These are phyloP conservation scores for Phytophthora pistaciae DNA, from an alignment of 352 stramenopile genomes.

Conservation along the genomic window DNA sequence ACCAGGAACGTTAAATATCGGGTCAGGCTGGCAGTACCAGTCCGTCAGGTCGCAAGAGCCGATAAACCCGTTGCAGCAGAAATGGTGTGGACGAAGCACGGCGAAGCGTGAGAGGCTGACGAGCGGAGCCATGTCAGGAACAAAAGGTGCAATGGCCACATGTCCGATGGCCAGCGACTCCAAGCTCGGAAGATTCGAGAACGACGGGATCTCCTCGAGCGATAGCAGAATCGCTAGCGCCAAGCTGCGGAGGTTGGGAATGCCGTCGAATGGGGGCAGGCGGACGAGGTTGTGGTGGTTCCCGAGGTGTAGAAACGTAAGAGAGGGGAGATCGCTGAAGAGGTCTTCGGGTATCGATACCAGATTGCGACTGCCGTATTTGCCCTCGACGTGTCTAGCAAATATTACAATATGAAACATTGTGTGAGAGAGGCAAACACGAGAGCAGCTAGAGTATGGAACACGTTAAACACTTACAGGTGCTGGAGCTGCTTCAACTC, in stretches of 20 bases:
- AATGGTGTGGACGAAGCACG: constrained; percentile 2
- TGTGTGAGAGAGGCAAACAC: too few species aligned
- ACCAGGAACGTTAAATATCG: neutral
- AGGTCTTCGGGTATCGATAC: constrained; percentile 8
- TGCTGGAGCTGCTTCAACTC: constrained; percentile 23
- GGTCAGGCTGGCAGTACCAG: constrained; percentile 8
- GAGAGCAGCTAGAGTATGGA: neutral
- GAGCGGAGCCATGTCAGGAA: constrained; percentile 28
- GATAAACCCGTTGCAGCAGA: constrained; percentile 31
- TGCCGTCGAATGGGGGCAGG: constrained; percentile 16
- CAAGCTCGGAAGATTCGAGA: constrained; percentile 9
- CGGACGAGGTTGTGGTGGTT: constrained; percentile 16
- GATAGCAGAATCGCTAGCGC: constrained; percentile 20
- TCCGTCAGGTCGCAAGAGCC: constrained; percentile 17
- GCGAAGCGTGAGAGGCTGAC: constrained; percentile 13
- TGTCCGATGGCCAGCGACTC: constrained; percentile 14
- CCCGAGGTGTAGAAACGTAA: constrained; percentile 25
- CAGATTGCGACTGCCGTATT: constrained; percentile 22
- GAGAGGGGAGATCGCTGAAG: constrained; percentile 18
- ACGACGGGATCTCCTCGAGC: constrained; percentile 11
- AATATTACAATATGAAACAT: neutral
- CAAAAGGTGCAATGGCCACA: neutral
- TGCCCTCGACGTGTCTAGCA: constrained; percentile 19
- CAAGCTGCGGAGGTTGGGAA: constrained; percentile 12
- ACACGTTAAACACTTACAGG: constrained; percentile 6